Evolutionary conservation across 2,329 filamentous ascomycete genomes (phyloP), one percentile per base, ranked within the genome.

Genomic region (Lasiodiplodia citricola): DNA sequence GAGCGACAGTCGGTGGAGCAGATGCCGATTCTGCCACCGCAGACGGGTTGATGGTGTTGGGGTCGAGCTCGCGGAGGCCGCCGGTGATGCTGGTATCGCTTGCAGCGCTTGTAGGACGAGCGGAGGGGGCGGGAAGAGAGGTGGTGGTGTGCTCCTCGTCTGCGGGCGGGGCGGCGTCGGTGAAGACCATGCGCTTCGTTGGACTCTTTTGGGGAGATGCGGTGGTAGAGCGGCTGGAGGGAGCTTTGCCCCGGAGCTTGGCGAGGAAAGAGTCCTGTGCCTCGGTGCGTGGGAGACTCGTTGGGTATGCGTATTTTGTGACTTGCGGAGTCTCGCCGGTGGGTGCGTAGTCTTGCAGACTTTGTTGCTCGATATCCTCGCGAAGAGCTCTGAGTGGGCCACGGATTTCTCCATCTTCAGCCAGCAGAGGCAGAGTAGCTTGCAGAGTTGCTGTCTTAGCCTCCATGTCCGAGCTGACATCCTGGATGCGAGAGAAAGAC

Each of bases 321-420:
- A 94, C 96, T 75, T 92, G 88, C 0, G 96, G 96, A 1, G 96
- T 98, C 57, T 91, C 86, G 64, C 96, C 95, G 0, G 96, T 98
- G 0, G 92, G 88, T 47, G 88, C 84, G 78, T 98, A 98, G 77
- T 97, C 94, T 66, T 89, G 86, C 65, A 98, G 84, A 4, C 84
- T 80, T 1, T 90, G 89, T 57, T 80, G 82, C 18, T 86, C 82
- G 57, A 97, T 88, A n/a, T 88, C 86, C 21, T 89, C 85, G 8
- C 93, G 89, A 31, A 99, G 87, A 57, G 89, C 86, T 31, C 85
- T 81, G 6, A 98, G 87, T 8, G 93, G 91, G 72, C 89, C 86
- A 70, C 90, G 88, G 13, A 96, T 79, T 11, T 86, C 84, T 21
- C 81, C 81, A 37, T 85, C 82, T 23, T 81, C 76, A 6, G 79